Evolutionary conservation across 169 alveolate genomes (phyloP).

Genomic region (Cryptosporidium ryanae): DNA sequence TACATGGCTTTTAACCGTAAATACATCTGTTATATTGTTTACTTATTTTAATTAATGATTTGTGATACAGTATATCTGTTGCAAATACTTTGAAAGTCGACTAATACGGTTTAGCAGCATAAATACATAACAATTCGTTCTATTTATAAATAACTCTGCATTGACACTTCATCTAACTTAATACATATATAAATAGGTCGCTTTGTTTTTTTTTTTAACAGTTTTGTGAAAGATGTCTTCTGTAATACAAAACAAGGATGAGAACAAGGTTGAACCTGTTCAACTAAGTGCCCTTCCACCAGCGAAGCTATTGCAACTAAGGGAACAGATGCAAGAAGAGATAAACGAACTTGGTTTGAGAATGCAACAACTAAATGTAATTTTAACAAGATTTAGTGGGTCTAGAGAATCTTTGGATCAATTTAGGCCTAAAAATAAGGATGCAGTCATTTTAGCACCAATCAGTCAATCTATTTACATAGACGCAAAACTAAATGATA

Average conservation of each 20-base stretch:
- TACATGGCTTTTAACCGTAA: too few species aligned
- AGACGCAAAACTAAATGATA: constrained; percentile 45
- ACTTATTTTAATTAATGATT: too few species aligned
- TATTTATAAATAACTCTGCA: too few species aligned
- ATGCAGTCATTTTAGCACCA: constrained; percentile 46
- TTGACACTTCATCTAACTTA: too few species aligned
- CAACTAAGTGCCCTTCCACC: constrained; percentile 65
- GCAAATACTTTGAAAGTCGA: too few species aligned
- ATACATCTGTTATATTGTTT: too few species aligned
- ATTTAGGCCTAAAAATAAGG: constrained; percentile 49
- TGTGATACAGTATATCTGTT: too few species aligned
- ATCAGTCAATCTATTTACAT: constrained; percentile 61
- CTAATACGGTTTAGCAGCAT: neutral
- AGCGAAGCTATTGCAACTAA: constrained; percentile 60
- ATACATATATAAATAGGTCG: too few species aligned
- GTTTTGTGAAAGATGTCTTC: neutral
- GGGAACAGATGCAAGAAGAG: constrained; percentile 64
- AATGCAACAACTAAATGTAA: constrained; percentile 46
- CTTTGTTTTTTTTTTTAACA: too few species aligned
- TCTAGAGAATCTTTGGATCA: constrained; percentile 55
- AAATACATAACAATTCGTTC: too few species aligned
- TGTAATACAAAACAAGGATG: constrained; percentile 8
- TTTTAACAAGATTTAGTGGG: constrained; percentile 19
- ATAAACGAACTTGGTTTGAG: constrained; percentile 36
- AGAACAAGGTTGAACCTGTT: constrained; percentile 19